Percentiles rank a stretch among this genome's conserved stretches.
phyloP scores from a whole-genome alignment of 1,284 basidiomycete genomes.

The Heterobasidion occidentale region DNA sequence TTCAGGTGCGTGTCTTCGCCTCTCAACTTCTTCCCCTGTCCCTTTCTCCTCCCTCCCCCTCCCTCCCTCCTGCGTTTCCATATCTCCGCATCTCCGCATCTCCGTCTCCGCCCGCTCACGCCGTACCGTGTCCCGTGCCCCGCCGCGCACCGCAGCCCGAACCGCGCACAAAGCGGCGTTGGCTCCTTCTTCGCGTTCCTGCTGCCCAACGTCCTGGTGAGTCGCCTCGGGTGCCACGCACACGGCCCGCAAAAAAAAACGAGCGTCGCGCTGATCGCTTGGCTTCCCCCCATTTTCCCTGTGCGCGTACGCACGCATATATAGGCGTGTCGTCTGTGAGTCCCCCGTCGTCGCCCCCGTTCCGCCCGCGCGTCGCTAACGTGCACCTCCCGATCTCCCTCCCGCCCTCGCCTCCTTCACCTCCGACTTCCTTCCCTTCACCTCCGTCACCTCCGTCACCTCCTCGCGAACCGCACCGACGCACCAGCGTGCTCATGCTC shows the following conservation, averaged over 20 bases:
- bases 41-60: background rate
- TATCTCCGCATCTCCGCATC: too few relatives aligned
- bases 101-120: too few relatives aligned
- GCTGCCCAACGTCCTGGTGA: constrained; percentile 10
- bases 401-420: background rate
- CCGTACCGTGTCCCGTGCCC: background rate
- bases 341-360: background rate
- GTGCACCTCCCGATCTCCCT: background rate
- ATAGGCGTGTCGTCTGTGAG: constrained; percentile 12
- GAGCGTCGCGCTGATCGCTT: background rate
- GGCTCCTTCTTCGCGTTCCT: constrained; percentile 13
- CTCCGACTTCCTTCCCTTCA: too few relatives aligned
- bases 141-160: background rate
- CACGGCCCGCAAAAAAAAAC: background rate
- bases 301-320: background rate
- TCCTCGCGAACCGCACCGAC: background rate
- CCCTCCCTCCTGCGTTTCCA: too few relatives aligned
- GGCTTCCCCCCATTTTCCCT: background rate
- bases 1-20: constrained; percentile 4
- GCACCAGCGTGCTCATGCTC: constrained; percentile 15
- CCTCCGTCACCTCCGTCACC: too few relatives aligned
- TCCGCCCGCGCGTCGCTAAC: background rate
- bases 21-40: background rate
- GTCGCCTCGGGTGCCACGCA: constrained; percentile 1
- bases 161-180: constrained; percentile 4